These are phyloP conservation scores for Talaromyces ruber DNA, from an alignment of 495 filamentous ascomycete genomes.

Conservation along the genomic window DNA sequence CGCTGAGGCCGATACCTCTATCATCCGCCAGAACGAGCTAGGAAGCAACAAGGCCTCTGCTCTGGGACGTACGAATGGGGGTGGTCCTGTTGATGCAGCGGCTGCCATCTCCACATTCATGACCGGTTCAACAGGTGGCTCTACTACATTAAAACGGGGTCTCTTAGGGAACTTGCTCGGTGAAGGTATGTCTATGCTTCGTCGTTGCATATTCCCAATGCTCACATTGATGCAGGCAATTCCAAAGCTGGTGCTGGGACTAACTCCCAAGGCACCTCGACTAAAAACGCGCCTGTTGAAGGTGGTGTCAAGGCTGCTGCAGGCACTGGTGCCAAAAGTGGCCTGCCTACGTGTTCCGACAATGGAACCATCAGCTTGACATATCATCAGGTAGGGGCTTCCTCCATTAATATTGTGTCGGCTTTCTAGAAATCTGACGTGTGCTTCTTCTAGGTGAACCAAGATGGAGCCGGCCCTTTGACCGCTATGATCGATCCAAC, in stretches of 20 bases:
- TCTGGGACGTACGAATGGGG: conserved; percentile 48
- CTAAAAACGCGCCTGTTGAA: conserved; percentile 25
- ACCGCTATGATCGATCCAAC: conserved; percentile 31
- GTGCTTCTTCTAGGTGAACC: conserved; percentile 19
- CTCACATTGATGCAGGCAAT: conserved; percentile 2
- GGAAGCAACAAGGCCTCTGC: conserved; percentile 33
- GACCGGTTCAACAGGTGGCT: conserved; percentile 3
- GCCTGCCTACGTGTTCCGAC: conserved; percentile 44
- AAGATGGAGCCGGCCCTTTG: conserved; percentile 29
- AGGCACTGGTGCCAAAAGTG: conserved; percentile 29
- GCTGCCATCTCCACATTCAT: conserved; percentile 27
- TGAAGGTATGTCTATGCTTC: not conserved
- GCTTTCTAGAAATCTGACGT: not conserved
- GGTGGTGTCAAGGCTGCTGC: conserved; percentile 30
- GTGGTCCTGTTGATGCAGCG: conserved; percentile 41
- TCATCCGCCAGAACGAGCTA: conserved; percentile 40
- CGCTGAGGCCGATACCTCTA: conserved; percentile 32
- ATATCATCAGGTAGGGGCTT: conserved; percentile 18
- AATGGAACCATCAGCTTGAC: conserved; percentile 39
- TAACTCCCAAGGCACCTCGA: conserved; percentile 24
- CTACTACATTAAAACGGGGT: conserved; percentile 2
- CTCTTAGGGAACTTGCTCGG: conserved; percentile 1
- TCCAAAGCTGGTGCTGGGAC: conserved; percentile 9
- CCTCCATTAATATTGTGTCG: not conserved
- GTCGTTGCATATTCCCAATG: not conserved